Evolutionary conservation across 495 filamentous ascomycete species (phyloP), one percentile per base, ranked within the genome.

Genomic region (Lophiostoma macrostomum): DNA sequence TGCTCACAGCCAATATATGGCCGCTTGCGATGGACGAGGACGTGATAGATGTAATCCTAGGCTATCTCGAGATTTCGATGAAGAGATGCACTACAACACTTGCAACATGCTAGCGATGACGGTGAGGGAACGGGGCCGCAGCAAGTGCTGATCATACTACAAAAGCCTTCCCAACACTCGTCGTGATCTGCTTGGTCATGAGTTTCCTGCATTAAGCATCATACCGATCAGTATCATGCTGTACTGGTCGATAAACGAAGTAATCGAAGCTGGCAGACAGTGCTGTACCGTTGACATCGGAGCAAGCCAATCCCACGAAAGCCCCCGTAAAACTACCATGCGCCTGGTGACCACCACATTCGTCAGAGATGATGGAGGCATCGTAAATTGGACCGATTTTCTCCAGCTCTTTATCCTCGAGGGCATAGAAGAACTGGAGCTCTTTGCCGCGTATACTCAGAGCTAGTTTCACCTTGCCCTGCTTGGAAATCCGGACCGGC

Each of bases 281-380:
- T 23, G 60, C 76, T 25, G 67, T 70, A 8, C 78, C 76, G 55
- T 80, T 78, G 28, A 77, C n/a, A 58, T 80, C 78, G 10, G 73
- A 77, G 19, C 72, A 74, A 11, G 77, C 77, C 38, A 80, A 58
- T 0, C 77, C 77, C 6, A 80, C 74, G 60, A 80, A 79, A 14
- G 77, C 76, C 0, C 77, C 77, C 19, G 77, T 80, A 49, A 80
- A 80, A 53, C 77, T 80, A 5, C 77, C 77, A 52, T 78, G 74
- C 4, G 64, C 69, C 58, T 75, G 74, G 46, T 80, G 77, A 0
- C 77, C 77, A 19, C 77, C 77, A 32, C 77, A 80, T 64, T 80
- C 77, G 49, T 80, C 77, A 1, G 68, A 75, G 7, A 80, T 56
- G 36, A 80, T 76, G 36, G 71, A 74, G 1, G 75, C 77, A 59